Evolutionary conservation across 495 filamentous ascomycete genomes (phyloP).

Genomic region (Bathelium albidoporum): DNA sequence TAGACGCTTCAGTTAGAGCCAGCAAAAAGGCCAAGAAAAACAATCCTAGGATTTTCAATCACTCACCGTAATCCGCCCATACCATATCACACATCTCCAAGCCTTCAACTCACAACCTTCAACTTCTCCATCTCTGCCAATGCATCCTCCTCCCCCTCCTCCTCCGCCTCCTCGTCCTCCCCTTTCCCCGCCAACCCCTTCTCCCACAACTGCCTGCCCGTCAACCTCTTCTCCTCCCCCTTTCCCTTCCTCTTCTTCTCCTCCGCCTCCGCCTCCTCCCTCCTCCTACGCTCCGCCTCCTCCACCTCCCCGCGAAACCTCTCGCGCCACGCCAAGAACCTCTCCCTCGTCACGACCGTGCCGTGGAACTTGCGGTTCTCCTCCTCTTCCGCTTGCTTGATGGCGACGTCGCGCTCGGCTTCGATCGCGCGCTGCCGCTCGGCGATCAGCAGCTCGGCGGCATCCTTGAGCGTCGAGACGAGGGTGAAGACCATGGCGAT

Average conservation of each 20-base stretch:
- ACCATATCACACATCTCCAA: no score
- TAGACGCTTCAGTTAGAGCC: no score
- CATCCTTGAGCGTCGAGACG: constrained; percentile 75
- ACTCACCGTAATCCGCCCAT: no score
- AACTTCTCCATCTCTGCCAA: constrained; percentile 56
- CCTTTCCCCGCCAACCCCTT: constrained; percentile 62
- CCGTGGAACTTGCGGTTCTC: constrained; percentile 96
- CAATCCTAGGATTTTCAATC: not conserved
- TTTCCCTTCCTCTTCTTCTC: constrained; percentile 48
- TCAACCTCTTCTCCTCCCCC: constrained; percentile 55
- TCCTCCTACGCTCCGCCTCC: constrained; percentile 50
- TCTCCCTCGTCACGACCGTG: constrained; percentile 72
- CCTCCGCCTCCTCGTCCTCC: constrained; percentile 73
- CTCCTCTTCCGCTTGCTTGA: constrained; percentile 66
- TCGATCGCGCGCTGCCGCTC: constrained; percentile 56
- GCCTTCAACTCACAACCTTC: constrained; percentile 43
- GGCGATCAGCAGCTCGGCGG: constrained; percentile 65
- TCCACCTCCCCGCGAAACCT: constrained; percentile 70
- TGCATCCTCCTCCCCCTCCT: constrained; percentile 48
- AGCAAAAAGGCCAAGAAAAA: not conserved
- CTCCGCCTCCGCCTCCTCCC: constrained; percentile 63
- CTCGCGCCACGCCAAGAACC: constrained; percentile 72
- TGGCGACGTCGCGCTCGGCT: constrained; percentile 51
- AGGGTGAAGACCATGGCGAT: constrained; percentile 98
- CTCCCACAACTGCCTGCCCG: constrained; percentile 79